These are phyloP conservation scores for Suillus clintonianus DNA, from an alignment of 768 basidiomycete species.

Conservation along the genomic window DNA sequence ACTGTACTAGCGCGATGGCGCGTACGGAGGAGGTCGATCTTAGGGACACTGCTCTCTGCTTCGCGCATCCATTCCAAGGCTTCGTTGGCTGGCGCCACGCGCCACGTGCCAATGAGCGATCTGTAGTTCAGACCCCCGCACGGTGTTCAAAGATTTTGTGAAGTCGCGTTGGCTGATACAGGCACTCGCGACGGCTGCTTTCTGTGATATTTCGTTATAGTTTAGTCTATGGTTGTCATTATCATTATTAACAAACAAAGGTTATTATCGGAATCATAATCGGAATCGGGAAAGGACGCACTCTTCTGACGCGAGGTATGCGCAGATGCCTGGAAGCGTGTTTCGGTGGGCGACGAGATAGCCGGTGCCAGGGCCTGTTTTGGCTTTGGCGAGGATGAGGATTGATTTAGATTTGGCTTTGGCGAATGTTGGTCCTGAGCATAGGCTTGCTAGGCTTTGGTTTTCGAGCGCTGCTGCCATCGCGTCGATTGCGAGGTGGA, in stretches of 20 bases:
- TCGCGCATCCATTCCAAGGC: constrained; percentile 35
- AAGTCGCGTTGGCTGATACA: constrained; percentile 25
- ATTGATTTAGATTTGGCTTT: constrained; percentile 27
- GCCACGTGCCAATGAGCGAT: constrained; percentile 32
- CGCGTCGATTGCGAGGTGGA: constrained; percentile 6
- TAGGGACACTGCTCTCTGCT: constrained; percentile 29
- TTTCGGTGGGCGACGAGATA: constrained; percentile 20
- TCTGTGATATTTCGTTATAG: constrained; percentile 28
- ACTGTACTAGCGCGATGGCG: constrained; percentile 23
- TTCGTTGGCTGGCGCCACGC: constrained; percentile 11
- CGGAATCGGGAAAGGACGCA: constrained; percentile 12
- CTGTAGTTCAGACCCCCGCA: constrained; percentile 29
- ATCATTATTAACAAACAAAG: too few relatives aligned
- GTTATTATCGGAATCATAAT: background rate
- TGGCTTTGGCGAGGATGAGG: constrained; percentile 19
- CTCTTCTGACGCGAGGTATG: constrained; percentile 34
- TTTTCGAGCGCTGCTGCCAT: constrained; percentile 21
- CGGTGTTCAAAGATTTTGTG: constrained; percentile 22
- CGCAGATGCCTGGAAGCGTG: constrained; percentile 30
- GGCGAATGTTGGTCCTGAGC: constrained; percentile 23
- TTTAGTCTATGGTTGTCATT: constrained; percentile 29
- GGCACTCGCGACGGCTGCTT: constrained; percentile 23
- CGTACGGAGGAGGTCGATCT: constrained; percentile 15
- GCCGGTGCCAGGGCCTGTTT: constrained; percentile 29
- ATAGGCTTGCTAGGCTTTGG: constrained; percentile 19